Evolutionary conservation across 306 rosid species (phyloP), one percentile per base, ranked within the genome.

Genomic region (Erythrophleum fordii): DNA sequence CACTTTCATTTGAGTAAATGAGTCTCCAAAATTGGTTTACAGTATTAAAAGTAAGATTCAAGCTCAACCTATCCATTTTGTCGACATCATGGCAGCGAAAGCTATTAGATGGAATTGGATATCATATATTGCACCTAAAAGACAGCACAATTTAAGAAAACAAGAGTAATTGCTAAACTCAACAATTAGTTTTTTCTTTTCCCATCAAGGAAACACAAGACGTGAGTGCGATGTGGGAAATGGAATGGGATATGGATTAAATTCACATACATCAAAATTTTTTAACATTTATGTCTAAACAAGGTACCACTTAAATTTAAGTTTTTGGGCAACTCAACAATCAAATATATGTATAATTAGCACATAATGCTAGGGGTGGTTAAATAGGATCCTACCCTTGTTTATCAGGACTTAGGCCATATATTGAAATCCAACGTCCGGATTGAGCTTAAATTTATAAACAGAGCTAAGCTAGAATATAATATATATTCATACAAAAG

Each of bases 1-100:
- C 87, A 73, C 52, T 83, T 80, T 80, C 81, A 51, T 55, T 72
- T 31, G 76, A 81, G 77, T 74, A 73, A 68, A 83, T 69, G 73
- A 81, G 69, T 35, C 56, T 83, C 59, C 77, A 35, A 77, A 68
- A 77, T 62, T 55, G 75, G 81, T 76, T 73, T 22, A 59, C 26
- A 59, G 37, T 52, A 69, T 34, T 17, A 83, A 69, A 75, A 41
- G 44, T 25, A 61, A 76, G 45, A 65, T 76, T 77, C 64, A 72
- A 77, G 64, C 49, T 75, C 55, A 37, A 39, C 75, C 61, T 23
- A 62, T 12, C 29, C 6, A 80, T 76, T 83, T 73, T 81, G 72
- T 78, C n/a, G n/a, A n/a, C n/a, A n/a, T n/a, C 66, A 66, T 75
- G 69, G 70, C 56, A 83, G 76, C 37, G 22, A 64, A 75, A 82